These are phyloP conservation scores for Mycosphaerelloides madeirae DNA, from an alignment of 2,329 filamentous ascomycete species.

Conservation along the genomic window DNA sequence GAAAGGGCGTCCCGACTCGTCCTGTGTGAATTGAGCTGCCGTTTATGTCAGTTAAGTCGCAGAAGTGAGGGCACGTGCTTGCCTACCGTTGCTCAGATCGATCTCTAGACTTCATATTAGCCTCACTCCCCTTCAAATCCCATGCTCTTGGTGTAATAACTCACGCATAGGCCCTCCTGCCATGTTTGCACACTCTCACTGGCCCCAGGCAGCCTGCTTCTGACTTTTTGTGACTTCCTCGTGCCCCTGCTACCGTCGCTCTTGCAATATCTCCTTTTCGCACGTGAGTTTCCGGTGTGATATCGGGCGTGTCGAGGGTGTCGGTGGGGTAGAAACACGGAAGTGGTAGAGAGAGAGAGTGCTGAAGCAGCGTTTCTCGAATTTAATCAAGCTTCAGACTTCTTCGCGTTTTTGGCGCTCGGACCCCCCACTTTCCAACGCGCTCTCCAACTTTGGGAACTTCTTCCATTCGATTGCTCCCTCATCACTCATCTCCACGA, in stretches of 20 bases:
- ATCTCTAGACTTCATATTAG: conserved; percentile 55
- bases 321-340: no score
- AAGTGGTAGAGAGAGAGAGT: no score
- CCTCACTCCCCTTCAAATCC: conserved; percentile 48
- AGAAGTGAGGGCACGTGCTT: conserved; percentile 3
- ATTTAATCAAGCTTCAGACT: conserved; percentile 1
- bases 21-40: conserved; percentile 75
- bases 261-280: no score
- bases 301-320: not conserved
- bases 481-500: not conserved
- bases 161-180: conserved; percentile 59
- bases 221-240: not conserved
- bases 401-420: not conserved
- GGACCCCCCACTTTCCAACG: not conserved
- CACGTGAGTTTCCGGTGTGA: not conserved
- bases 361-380: not conserved
- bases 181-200: conserved; percentile 28
- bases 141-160: conserved; percentile 29
- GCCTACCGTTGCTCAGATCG: conserved; percentile 75
- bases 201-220: conserved; percentile 7
- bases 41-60: conserved; percentile 15
- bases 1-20: conserved; percentile 95
- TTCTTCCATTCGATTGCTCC: not conserved
- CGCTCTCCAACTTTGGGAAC: not conserved
- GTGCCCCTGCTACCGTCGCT: no score